Conservation (phyloP, 2,329 filamentous ascomycete genomes). For the Graphiopsis chlorocephala region DNA sequence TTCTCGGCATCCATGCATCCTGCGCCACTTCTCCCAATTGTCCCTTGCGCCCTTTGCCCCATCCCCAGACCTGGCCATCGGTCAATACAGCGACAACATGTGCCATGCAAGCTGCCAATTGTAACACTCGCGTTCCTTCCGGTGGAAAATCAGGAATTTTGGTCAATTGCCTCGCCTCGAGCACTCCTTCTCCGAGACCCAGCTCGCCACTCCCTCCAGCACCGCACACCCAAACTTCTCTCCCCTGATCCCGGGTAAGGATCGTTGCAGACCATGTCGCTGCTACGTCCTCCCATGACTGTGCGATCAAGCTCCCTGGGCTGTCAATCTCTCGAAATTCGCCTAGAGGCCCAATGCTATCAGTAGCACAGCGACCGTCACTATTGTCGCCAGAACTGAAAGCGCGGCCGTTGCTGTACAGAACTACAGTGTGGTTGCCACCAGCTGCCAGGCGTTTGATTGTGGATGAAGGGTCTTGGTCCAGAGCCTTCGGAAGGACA, state of each 20-base stretch:
- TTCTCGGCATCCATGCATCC: constrained; percentile 58
- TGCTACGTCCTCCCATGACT: constrained; percentile 38
- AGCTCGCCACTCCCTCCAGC: constrained; percentile 69
- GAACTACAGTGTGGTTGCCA: constrained; percentile 81
- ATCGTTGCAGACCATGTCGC: constrained; percentile 76
- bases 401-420: constrained; percentile 58
- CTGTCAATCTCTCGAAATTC: background rate
- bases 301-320: background rate
- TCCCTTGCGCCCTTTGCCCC: constrained; percentile 83
- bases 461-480: background rate
- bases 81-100: constrained; percentile 73
- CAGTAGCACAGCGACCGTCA: constrained; percentile 38
- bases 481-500: background rate
- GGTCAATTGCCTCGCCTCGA: constrained; percentile 38
- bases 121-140: constrained; percentile 53
- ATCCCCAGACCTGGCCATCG: constrained; percentile 78
- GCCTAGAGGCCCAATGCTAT: constrained; percentile 32
- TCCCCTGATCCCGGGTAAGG: constrained; percentile 48
- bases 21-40: constrained; percentile 66
- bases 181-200: constrained; percentile 52
- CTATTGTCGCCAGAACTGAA: constrained; percentile 64
- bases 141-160: constrained; percentile 65
- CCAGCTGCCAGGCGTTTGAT: constrained; percentile 56
- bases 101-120: constrained; percentile 70
- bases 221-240: constrained; percentile 62